Conservation (phyloP, 1,139 yeast genomes). For the Magnusiomyces magnusii region DNA sequence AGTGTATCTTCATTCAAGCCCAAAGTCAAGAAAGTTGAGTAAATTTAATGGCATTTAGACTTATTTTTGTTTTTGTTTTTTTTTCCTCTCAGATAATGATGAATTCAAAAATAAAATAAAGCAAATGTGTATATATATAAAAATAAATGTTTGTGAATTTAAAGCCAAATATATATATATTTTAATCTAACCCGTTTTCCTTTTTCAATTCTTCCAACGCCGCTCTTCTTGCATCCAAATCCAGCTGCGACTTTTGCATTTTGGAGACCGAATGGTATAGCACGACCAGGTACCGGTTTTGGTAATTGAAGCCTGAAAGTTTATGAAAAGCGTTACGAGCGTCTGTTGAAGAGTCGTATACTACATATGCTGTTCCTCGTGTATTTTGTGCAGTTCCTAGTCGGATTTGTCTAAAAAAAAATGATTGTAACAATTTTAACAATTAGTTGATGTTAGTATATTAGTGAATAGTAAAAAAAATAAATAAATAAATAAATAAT, state of each 20-base stretch:
- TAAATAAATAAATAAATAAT: no score
- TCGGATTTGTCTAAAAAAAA: constrained; percentile 39
- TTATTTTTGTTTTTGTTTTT: background rate
- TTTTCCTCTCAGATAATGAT: no score
- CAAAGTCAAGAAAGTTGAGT: constrained; percentile 5
- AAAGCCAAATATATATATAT: no score
- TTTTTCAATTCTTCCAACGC: constrained; percentile 25
- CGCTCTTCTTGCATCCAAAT: constrained; percentile 24
- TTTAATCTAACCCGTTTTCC: constrained; percentile 1
- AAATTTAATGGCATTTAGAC: background rate
- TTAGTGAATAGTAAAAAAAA: background rate
- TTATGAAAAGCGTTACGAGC: constrained; percentile 48
- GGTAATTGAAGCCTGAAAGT: constrained; percentile 53
- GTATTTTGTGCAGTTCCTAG: constrained; percentile 40
- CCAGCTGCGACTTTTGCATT: constrained; percentile 22
- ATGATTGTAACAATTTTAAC: background rate
- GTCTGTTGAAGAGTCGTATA: constrained; percentile 43
- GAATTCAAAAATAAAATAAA: no score
- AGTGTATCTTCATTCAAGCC: constrained; percentile 18
- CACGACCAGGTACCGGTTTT: constrained; percentile 53
- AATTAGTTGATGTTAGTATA: background rate
- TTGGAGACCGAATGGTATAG: constrained; percentile 41
- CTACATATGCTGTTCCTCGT: constrained; percentile 51
- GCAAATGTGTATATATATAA: no score
- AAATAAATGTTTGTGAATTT: no score